Base-by-base conservation (phyloP, 495 filamentous ascomycete genomes). In the Clohesyomyces aquaticus region DNA sequence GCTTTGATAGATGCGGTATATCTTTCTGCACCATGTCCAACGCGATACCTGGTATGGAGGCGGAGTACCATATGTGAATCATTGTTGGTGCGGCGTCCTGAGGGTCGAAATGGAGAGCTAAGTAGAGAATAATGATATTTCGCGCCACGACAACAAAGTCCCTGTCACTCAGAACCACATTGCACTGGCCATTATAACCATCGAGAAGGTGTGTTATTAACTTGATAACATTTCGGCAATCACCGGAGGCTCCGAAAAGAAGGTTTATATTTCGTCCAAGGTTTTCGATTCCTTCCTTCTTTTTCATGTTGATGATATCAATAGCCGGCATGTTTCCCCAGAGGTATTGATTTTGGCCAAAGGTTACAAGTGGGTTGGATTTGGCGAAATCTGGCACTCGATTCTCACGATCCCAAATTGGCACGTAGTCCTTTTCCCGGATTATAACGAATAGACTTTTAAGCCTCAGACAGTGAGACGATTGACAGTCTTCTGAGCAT, bases 231-330 rank as follows among this genome's bases (percentile, higher is more conserved):
- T 81, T 79, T 18, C 80, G 69, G 12, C 79, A 50, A 56, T 84
- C 79, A 43, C 79, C 80, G 1, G 79, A 81, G 1, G 78, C 81
- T 78, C 76, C 75, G 67, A 80, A 79, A 9, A 79, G 65, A 0
- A 81, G 49, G 16, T 63, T 47, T 1, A 81, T 18, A 29, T 75
- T 64, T 19, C 66, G 52, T 0, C n/a, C 18, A 60, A 76, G 75
- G 21, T 52, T 63, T 12, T 45, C 19, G 21, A 28, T 9, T 4
- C 78, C 79, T 66, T 82, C 80, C 68, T 82, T 82, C 0, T 47
- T n/a, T 14, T 61, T 56, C 0, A 81, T 62, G 2, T 73, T 59
- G 1, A 82, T 65, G 10, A 82, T 46, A 64, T 82, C 80, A 8
- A 80, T 26, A 2, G 81, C 78, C 42, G 78, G 76, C 1, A 77